Percentiles rank a stretch among this genome's conserved stretches.
phyloP scores from a whole-genome alignment of 495 filamentous ascomycete species.

The Lasiosphaeria ovina region DNA sequence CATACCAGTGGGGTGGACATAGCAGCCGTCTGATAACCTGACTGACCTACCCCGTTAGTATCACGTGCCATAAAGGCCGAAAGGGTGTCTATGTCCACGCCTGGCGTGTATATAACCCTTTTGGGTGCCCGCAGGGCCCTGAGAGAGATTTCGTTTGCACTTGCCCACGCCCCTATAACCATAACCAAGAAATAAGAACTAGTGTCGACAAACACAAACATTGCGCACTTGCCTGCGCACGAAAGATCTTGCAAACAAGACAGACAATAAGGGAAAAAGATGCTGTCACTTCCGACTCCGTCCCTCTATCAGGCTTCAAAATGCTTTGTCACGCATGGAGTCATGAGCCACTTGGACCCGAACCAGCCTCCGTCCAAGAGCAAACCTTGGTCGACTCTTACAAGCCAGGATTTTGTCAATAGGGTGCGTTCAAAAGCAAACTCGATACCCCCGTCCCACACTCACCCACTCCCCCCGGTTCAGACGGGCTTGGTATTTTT shows the following conservation, averaged over 20 bases:
- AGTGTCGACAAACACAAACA: no score
- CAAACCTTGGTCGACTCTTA: slow-evolving; percentile 69
- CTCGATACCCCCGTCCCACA: neutral
- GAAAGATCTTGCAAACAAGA: neutral
- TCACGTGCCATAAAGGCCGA: no score
- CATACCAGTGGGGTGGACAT: no score
- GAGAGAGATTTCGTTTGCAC: no score
- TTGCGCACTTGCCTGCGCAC: neutral
- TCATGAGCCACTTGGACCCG: slow-evolving; percentile 64
- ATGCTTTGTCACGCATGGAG: slow-evolving; percentile 67
- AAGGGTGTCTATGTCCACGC: no score
- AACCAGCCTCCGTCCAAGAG: slow-evolving; percentile 69
- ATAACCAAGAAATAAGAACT: no score
- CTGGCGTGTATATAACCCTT: no score
- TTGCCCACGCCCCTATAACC: no score
- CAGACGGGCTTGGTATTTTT: neutral
- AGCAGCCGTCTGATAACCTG: no score
- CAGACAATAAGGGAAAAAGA: slow-evolving; percentile 23
- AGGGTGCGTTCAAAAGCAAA: slow-evolving; percentile 49
- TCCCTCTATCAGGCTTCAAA: slow-evolving; percentile 63
- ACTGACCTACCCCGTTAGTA: no score
- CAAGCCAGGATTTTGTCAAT: slow-evolving; percentile 70
- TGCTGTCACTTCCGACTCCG: slow-evolving; percentile 58
- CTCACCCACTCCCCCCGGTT: no score
- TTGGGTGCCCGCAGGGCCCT: no score